Base-by-base conservation (phyloP, 169 alveolate genomes). In the Eimeria necatrix region DNA sequence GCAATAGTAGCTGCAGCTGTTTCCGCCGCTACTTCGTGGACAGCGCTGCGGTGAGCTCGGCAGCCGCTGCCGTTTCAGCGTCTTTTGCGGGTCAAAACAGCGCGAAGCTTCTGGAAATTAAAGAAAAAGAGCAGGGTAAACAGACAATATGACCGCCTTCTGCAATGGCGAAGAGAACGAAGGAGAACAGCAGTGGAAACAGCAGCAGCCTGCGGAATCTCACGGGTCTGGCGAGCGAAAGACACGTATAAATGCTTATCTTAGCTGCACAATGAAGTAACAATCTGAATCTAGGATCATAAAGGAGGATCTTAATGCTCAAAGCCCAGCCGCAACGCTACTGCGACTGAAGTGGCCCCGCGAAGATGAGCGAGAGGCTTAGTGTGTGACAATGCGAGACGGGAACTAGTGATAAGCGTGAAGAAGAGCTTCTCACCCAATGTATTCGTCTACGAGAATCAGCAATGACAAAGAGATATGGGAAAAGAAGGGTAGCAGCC, bases 281-380 rank as follows among this genome's bases (percentile, higher is more conserved):
- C 85, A 74, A 20, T 74, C 46, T 74, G 85, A 74, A 74, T 74
- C 41, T 10, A 59, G n/a, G 6, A 46, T 46, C 20, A 16, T 16
- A 74, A 74, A 74, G 26, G 61, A 48, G 49, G 85, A 74, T 74
- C 85, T 74, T 32, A 46, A 3, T 46, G n/a, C 85, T 46, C 85
- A 74, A 74, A 74, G 85, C 85, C 85, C 41, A 53, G 6, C 18
- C 61, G 49, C 49, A 59, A 60, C 85, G 85, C 59, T 74, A 74
- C 85, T 74, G 85, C 61, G 85, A 74, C 85, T 74, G 85, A 53
- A 74, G 85, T 59, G 85, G 85, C 85, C 85, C 85, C 85, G 85
- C 85, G 85, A 74, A 74, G 85, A 74, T 46, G 85, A 74, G 61
- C 85, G 12, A 14, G 60, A 46, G 20, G n/a, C 26, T 32, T 53